These are phyloP conservation scores for Aspergillus tubingensis DNA, from an alignment of 2,329 filamentous ascomycete species.

Conservation along the genomic window DNA sequence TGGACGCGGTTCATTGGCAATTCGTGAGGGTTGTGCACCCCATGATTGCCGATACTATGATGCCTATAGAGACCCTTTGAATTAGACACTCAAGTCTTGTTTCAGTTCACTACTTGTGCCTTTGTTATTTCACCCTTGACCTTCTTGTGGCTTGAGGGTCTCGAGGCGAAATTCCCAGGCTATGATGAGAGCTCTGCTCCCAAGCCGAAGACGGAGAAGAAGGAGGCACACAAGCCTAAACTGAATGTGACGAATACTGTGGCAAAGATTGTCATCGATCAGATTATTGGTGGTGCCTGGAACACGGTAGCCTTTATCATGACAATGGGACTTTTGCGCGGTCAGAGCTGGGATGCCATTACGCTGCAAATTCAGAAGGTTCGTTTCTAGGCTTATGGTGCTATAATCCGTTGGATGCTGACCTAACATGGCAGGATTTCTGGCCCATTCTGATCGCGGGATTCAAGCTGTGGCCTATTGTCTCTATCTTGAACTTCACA, in stretches of 20 bases:
- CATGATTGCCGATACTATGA: background rate
- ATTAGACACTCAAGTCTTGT: slow-evolving; percentile 52
- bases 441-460: slow-evolving; percentile 40
- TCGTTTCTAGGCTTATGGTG: slow-evolving; percentile 11
- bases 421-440: slow-evolving; percentile 32
- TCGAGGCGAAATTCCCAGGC: slow-evolving; percentile 57
- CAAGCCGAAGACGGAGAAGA: slow-evolving; percentile 19
- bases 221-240: slow-evolving; percentile 18
- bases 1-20: background rate
- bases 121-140: slow-evolving; percentile 59
- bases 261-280: slow-evolving; percentile 61
- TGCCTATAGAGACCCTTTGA: slow-evolving; percentile 42
- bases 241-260: slow-evolving; percentile 39
- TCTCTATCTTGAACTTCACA: slow-evolving; percentile 42
- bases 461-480: slow-evolving; percentile 44
- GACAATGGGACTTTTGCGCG: slow-evolving; percentile 54
- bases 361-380: slow-evolving; percentile 37
- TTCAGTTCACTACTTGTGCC: slow-evolving; percentile 58
- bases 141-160: slow-evolving; percentile 59
- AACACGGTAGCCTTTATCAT: slow-evolving; percentile 60
- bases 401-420: background rate
- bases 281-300: slow-evolving; percentile 57
- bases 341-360: slow-evolving; percentile 35
- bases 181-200: slow-evolving; percentile 19
- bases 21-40: background rate